Conservation (phyloP, 495 filamentous ascomycete genomes). For the Tuber microsphaerosporum region DNA sequence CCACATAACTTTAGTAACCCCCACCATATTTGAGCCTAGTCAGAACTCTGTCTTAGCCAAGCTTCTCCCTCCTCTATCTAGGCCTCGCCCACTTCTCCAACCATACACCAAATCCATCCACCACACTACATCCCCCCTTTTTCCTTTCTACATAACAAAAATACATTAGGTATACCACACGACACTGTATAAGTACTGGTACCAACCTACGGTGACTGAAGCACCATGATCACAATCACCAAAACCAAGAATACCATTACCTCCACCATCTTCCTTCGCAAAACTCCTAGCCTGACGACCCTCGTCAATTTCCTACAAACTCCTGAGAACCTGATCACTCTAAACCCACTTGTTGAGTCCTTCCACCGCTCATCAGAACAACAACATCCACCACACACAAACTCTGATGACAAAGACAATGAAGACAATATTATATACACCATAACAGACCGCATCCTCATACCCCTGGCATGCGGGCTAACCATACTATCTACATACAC, state of each 20-base stretch:
- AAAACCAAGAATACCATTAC: background rate
- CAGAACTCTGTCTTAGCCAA: background rate
- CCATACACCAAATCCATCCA: background rate
- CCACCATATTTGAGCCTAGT: background rate
- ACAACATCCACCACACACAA: background rate
- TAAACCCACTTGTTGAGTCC: background rate
- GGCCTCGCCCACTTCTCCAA: background rate
- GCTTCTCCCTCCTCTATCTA: background rate
- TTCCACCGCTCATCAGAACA: background rate
- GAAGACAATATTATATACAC: background rate
- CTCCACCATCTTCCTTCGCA: slow-evolving; percentile 1
- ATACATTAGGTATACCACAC: background rate
- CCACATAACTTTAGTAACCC: background rate
- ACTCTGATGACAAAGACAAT: background rate
- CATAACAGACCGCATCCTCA: slow-evolving; percentile 1
- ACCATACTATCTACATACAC: background rate
- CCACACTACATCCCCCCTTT: background rate
- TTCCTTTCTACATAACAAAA: background rate
- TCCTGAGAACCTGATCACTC: slow-evolving; percentile 9
- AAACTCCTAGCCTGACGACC: background rate
- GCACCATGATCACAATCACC: background rate
- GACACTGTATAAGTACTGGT: background rate
- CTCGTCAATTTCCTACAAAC: slow-evolving; percentile 2
- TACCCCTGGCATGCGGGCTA: background rate
- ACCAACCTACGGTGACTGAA: background rate